phyloP scores from a whole-genome alignment of 2,329 filamentous ascomycete species.

The Neopestalotiopsis rosae region DNA sequence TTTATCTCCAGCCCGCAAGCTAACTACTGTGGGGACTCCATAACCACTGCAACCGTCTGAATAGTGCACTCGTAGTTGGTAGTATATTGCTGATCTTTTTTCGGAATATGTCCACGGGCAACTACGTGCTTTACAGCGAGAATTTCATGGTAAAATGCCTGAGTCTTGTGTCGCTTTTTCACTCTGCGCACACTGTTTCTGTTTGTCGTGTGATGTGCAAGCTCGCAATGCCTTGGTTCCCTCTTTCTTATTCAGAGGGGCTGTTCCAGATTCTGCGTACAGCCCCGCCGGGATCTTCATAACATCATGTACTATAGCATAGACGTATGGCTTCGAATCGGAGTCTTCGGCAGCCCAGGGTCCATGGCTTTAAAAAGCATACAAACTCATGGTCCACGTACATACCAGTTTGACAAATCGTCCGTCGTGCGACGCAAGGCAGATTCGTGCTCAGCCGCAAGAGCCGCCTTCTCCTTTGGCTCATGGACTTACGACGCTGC shows the following conservation, averaged over 20 bases:
- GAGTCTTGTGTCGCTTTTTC: background rate
- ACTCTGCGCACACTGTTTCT: background rate
- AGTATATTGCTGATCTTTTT: background rate
- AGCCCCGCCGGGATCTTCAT: slow-evolving; percentile 2
- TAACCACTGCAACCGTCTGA: background rate
- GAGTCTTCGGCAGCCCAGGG: background rate
- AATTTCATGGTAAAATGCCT: background rate
- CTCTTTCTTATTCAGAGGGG: background rate
- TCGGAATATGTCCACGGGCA: background rate
- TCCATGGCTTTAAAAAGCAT: background rate
- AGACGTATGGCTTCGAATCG: background rate
- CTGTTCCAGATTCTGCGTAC: background rate
- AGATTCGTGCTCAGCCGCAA: background rate
- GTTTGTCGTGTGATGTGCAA: background rate
- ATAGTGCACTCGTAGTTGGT: background rate
- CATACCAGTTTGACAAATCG: too few species aligned
- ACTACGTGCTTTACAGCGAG: background rate
- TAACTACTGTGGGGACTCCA: background rate
- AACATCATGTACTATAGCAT: background rate
- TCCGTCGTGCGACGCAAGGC: background rate
- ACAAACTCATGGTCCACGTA: too few species aligned
- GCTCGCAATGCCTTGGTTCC: background rate
- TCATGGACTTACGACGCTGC: background rate
- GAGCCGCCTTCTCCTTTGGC: background rate
- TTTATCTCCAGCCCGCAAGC: background rate